Conservation (phyloP, 2,329 filamentous ascomycete species). For the Rhytidhysteron rufulum region DNA sequence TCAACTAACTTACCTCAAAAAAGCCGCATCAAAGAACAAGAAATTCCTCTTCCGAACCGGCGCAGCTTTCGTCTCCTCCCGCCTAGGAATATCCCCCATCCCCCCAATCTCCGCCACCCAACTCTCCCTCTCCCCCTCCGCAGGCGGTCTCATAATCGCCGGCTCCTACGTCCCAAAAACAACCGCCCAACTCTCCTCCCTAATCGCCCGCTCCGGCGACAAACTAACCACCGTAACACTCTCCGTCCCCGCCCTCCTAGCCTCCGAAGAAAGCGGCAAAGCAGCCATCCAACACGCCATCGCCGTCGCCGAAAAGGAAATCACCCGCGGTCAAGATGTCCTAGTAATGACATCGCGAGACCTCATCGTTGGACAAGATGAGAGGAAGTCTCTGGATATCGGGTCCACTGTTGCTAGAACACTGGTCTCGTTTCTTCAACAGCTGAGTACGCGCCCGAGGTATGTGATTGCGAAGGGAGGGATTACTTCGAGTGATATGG, state of each 20-base stretch:
- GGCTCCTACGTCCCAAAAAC: slow-evolving; percentile 60
- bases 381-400: slow-evolving; percentile 51
- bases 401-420: slow-evolving; percentile 50
- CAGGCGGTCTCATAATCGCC: slow-evolving; percentile 53
- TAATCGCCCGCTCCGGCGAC: slow-evolving; percentile 39
- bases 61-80: slow-evolving; percentile 47
- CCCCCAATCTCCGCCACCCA: slow-evolving; percentile 47
- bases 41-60: slow-evolving; percentile 46
- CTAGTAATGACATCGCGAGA: slow-evolving; percentile 58
- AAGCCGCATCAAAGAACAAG: slow-evolving; percentile 36
- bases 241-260: slow-evolving; percentile 47
- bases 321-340: slow-evolving; percentile 49
- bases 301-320: slow-evolving; percentile 15
- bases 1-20: too few species aligned
- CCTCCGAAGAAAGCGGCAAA: slow-evolving; percentile 30
- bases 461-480: slow-evolving; percentile 59
- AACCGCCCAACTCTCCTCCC: slow-evolving; percentile 49
- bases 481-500: slow-evolving; percentile 58
- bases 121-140: slow-evolving; percentile 34
- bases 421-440: slow-evolving; percentile 48
- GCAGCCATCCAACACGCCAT: slow-evolving; percentile 38
- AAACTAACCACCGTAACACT: slow-evolving; percentile 47
- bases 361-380: slow-evolving; percentile 49
- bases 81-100: slow-evolving; percentile 52
- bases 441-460: slow-evolving; percentile 47